A percentile compares a stretch with the other conserved stretches of the same genome.
These are phyloP conservation scores for Cyathus olla DNA, from an alignment of 1,284 basidiomycete genomes.

Conservation along the genomic window DNA sequence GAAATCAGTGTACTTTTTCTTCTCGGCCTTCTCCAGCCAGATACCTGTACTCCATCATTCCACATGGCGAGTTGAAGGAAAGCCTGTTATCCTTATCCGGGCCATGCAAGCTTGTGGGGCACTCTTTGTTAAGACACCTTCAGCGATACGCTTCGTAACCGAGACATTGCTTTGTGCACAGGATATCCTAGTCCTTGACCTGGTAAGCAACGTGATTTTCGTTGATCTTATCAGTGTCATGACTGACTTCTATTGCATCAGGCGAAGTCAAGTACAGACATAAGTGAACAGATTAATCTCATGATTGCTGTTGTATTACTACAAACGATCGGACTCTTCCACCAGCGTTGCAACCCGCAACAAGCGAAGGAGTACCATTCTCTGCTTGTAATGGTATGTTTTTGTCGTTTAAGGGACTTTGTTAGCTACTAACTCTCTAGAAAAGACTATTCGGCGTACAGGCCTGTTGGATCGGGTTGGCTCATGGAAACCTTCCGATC, in stretches of 20 bases:
- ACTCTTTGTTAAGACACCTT: constrained; percentile 53
- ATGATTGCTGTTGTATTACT: constrained; percentile 54
- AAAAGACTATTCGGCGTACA: constrained; percentile 66
- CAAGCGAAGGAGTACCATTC: constrained; percentile 55
- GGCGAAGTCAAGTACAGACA: constrained; percentile 51
- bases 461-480: constrained; percentile 56
- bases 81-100: constrained; percentile 58
- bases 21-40: constrained; percentile 63
- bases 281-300: constrained; percentile 54
- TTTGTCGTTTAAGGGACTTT: not conserved
- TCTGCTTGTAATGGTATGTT: constrained; percentile 58
- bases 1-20: constrained; percentile 59
- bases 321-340: constrained; percentile 57
- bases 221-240: constrained; percentile 2
- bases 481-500: constrained; percentile 56
- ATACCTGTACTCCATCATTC: constrained; percentile 64
- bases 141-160: constrained; percentile 51
- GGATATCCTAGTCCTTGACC: constrained; percentile 55
- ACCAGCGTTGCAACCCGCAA: constrained; percentile 51
- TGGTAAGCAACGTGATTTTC: constrained; percentile 48
- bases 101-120: constrained; percentile 65
- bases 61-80: constrained; percentile 61
- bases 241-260: constrained; percentile 23
- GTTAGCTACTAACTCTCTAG: not conserved
- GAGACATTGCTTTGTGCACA: constrained; percentile 46